Percentiles rank a stretch among this genome's conserved stretches.
phyloP scores from a whole-genome alignment of 192 early-diverging fungal genomes.

The Diversispora eburnea region DNA sequence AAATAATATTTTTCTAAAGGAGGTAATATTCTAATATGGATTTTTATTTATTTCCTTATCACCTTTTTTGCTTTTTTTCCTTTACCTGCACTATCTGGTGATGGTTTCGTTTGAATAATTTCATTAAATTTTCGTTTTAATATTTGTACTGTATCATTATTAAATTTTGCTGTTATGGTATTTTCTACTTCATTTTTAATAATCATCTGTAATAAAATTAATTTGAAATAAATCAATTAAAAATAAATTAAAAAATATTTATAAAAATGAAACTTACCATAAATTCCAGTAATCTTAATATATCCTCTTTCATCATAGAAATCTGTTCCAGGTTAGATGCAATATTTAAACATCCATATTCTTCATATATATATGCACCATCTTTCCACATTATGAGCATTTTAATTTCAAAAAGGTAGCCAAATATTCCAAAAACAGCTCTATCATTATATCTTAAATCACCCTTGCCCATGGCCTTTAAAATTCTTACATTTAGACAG shows the following conservation, averaged over 20 bases:
- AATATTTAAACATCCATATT: conserved; percentile 20
- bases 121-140: no score
- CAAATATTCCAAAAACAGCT: neutral
- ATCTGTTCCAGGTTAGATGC: neutral
- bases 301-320: conserved; percentile 6
- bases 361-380: conserved; percentile 1
- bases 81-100: no score
- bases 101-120: no score
- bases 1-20: no score
- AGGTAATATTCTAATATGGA: no score
- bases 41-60: no score
- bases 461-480: conserved; percentile 1
- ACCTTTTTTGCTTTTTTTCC: no score
- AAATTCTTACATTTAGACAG: conserved; percentile 17
- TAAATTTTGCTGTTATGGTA: no score
- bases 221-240: no score
- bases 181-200: no score
- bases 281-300: conserved; percentile 22
- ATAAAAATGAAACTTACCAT: conserved; percentile 27
- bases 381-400: conserved; percentile 27
- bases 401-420: conserved; percentile 8
- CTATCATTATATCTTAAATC: conserved; percentile 5
- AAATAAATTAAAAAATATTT: neutral
- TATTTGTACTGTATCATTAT: no score
- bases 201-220: no score